Base-by-base conservation (phyloP, 495 filamentous ascomycete species). In the Tricharina praecox region DNA sequence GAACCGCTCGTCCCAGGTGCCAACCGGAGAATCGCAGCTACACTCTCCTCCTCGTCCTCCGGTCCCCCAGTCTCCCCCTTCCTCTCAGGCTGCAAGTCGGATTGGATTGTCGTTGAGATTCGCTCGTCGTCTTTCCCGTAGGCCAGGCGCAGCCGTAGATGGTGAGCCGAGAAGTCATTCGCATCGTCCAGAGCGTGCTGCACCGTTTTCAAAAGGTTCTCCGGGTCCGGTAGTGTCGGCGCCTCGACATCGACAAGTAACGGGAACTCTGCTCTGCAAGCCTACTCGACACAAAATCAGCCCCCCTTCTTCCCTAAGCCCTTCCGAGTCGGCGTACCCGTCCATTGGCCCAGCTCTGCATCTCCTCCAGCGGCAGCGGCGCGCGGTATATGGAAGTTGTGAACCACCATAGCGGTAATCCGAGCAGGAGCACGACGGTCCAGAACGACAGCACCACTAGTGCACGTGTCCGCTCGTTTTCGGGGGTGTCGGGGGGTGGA, bases 321-420 rank as follows among this genome's bases (percentile, higher is more conserved):
- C n/a, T n/a, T n/a, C n/a, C n/a, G n/a, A n/a, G n/a, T n/a, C n/a
- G n/a, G 56, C 70, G 48, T 64, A 90, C 88, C 75, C 81, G 87
- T 36, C 90, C 85, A 59, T 93, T 81, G 11, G 87, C 82, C 90
- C 90, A 96, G 47, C 81, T 75, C 41, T 79, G 74, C 90, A 97
- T 97, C 49, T 80, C 74, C 55, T 77, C 70, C 56, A 95, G 63
- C 30, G 90, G 90, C 54, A 97, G 66, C 30, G 76, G 71, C 1
- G 90, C 85, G 35, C 90, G 76, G 66, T 95, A 85, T 55, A 96
- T 90, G 0, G 83, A 79, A 0, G 92, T 96, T n/a, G 90, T 96
- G 62, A 78, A 77, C 77, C 84, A 85, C 90, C 90, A 97, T 77
- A 93, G 79, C 53, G 90, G 90, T 50, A 96, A 64, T 15, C 90